Percentiles rank a stretch among this genome's conserved stretches.
These are phyloP conservation scores for Hanseniaspora mollemarum DNA, from an alignment of 805 yeast genomes.

Conservation along the genomic window DNA sequence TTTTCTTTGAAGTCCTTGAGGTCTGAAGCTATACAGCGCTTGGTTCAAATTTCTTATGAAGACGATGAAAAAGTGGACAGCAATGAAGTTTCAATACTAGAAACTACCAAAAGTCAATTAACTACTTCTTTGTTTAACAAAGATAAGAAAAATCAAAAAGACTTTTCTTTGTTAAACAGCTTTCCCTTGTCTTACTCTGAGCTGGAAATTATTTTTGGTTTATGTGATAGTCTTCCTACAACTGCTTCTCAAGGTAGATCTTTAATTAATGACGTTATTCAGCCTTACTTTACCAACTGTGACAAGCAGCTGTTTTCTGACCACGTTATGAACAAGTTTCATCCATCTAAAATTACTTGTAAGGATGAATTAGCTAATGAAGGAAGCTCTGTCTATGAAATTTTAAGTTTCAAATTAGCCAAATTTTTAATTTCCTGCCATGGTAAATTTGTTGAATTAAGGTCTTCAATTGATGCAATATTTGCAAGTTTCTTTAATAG, in stretches of 20 bases:
- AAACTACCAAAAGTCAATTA: conserved; percentile 14
- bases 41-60: conserved; percentile 12
- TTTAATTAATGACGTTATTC: conserved; percentile 34
- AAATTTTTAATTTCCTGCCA: conserved; percentile 25
- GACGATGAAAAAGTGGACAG: background rate
- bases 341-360: conserved; percentile 20
- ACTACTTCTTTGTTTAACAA: conserved; percentile 2
- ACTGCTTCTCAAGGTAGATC: conserved; percentile 32
- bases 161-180: conserved; percentile 15
- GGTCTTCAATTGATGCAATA: conserved; percentile 17
- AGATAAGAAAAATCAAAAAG: background rate
- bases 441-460: conserved; percentile 25
- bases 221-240: conserved; percentile 33
- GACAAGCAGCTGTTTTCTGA: conserved; percentile 41
- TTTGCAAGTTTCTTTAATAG: conserved; percentile 17
- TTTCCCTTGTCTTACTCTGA: conserved; percentile 43
- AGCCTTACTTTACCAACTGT: conserved; percentile 40
- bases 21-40: conserved; percentile 8
- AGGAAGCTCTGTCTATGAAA: conserved; percentile 33
- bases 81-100: background rate
- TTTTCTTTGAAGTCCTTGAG: conserved; percentile 1
- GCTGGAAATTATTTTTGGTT: conserved; percentile 42
- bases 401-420: conserved; percentile 30
- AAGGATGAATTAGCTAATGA: conserved; percentile 20
- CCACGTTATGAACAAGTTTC: conserved; percentile 24